phyloP scores from a whole-genome alignment of 371 early-diverging fungal genomes.

The Mucor piriformis region DNA sequence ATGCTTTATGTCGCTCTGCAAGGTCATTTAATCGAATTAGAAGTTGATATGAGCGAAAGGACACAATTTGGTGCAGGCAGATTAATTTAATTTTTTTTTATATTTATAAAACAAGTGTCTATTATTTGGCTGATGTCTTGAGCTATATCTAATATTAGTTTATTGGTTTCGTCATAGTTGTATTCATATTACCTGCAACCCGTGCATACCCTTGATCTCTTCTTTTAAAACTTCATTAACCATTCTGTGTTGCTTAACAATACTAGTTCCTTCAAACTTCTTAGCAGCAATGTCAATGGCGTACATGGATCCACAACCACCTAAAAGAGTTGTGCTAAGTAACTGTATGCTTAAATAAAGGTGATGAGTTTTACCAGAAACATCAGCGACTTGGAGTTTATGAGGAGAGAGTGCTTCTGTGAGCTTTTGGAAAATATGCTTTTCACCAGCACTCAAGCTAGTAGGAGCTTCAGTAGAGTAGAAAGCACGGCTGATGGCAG shows the following conservation, averaged over 20 bases:
- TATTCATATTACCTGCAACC: conserved; percentile 63
- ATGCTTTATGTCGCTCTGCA: conserved; percentile 33
- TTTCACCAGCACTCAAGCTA: conserved; percentile 67
- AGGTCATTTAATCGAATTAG: conserved; percentile 25
- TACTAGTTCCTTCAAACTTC: conserved; percentile 71
- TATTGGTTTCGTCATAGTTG: neutral
- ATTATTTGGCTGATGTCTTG: conserved; percentile 4
- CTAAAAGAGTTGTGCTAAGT: conserved; percentile 31
- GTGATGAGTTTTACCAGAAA: conserved; percentile 67
- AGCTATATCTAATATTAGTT: conserved; percentile 2
- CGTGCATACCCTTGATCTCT: conserved; percentile 93
- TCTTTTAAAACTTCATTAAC: conserved; percentile 86
- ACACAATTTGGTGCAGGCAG: conserved; percentile 26
- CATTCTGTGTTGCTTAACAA: conserved; percentile 89
- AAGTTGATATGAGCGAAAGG: conserved; percentile 20
- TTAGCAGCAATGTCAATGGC: conserved; percentile 82
- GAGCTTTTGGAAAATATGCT: conserved; percentile 73
- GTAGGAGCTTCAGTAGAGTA: conserved; percentile 25
- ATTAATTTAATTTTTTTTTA: neutral
- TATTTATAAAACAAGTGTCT: neutral
- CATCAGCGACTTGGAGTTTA: conserved; percentile 80
- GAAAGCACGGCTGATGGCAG: conserved; percentile 24
- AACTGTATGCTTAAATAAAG: neutral
- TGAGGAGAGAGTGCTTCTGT: conserved; percentile 66
- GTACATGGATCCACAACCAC: conserved; percentile 96